Evolutionary conservation across 768 basidiomycete genomes (phyloP).

Genomic region (Tephrocybe rancida): DNA sequence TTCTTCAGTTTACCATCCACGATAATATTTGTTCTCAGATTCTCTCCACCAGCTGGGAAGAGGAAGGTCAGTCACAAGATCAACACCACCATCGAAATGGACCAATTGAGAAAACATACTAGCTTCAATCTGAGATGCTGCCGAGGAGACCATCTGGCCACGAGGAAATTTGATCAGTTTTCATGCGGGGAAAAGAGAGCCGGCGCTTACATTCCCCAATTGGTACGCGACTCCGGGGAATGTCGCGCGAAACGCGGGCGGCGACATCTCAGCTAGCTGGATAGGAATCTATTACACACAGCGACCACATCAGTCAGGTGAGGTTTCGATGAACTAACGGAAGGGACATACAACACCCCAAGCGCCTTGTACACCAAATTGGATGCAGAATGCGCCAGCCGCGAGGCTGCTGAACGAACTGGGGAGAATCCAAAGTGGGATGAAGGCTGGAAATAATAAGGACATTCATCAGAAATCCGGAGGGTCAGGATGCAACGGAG

Average conservation of each 20-base stretch:
- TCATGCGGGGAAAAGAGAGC: background rate
- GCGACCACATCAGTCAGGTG: too few relatives aligned
- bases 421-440: conserved; percentile 87
- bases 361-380: conserved; percentile 88
- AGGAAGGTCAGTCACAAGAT: conserved; percentile 15
- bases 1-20: conserved; percentile 39
- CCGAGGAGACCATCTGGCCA: conserved; percentile 62
- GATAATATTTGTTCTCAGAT: conserved; percentile 52
- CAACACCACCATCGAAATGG: conserved; percentile 12
- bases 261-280: conserved; percentile 81
- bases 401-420: conserved; percentile 64
- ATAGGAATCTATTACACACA: conserved; percentile 71
- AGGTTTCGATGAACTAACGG: too few relatives aligned
- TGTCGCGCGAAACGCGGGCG: conserved; percentile 86
- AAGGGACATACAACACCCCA: conserved; percentile 75
- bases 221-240: conserved; percentile 90
- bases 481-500: background rate
- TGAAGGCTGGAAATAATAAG: conserved; percentile 49
- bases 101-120: conserved; percentile 41
- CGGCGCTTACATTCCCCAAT: conserved; percentile 64
- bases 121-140: conserved; percentile 82
- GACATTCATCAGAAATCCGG: too few relatives aligned
- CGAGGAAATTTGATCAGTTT: background rate
- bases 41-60: conserved; percentile 56
- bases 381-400: conserved; percentile 86